Evolutionary conservation across 1,284 basidiomycete genomes (phyloP).

Genomic region (Neolentinus lepideus): DNA sequence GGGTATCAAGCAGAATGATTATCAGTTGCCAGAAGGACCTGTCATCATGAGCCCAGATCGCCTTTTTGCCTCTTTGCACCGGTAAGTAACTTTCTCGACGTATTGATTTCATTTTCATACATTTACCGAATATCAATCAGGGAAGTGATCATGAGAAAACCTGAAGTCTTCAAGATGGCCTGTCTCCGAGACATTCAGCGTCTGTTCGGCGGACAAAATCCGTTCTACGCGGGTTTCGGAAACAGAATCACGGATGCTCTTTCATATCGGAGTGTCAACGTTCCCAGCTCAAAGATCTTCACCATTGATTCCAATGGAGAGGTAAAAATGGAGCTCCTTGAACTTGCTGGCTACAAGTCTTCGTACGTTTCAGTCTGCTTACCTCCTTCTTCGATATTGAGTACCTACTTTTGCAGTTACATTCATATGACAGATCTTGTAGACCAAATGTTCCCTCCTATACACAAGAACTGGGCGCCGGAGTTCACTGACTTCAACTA

Average conservation of each 20-base stretch:
- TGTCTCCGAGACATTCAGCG: slow-evolving; percentile 95
- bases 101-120: neutral
- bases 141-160: slow-evolving; percentile 98
- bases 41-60: slow-evolving; percentile 99
- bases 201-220: slow-evolving; percentile 76
- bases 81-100: slow-evolving; percentile 41
- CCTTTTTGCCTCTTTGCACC: slow-evolving; percentile 90
- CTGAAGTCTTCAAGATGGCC: slow-evolving; percentile 99
- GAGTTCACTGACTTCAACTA: slow-evolving; percentile 98
- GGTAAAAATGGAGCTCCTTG: slow-evolving; percentile 96
- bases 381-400: neutral
- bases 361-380: slow-evolving; percentile 48
- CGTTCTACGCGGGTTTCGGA: slow-evolving; percentile 98
- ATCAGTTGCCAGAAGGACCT: slow-evolving; percentile 94
- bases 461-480: slow-evolving; percentile 79
- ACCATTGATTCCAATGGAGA: slow-evolving; percentile 96
- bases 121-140: slow-evolving; percentile 29
- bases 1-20: slow-evolving; percentile 93
- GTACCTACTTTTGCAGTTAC: slow-evolving; percentile 40
- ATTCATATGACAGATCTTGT: slow-evolving; percentile 98
- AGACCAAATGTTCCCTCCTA: slow-evolving; percentile 98
- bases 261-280: slow-evolving; percentile 93
- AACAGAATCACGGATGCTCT: slow-evolving; percentile 98
- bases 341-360: slow-evolving; percentile 94
- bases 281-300: slow-evolving; percentile 93